phyloP scores from a whole-genome alignment of 2,329 filamentous ascomycete genomes.

The Aspergillus glaucus region DNA sequence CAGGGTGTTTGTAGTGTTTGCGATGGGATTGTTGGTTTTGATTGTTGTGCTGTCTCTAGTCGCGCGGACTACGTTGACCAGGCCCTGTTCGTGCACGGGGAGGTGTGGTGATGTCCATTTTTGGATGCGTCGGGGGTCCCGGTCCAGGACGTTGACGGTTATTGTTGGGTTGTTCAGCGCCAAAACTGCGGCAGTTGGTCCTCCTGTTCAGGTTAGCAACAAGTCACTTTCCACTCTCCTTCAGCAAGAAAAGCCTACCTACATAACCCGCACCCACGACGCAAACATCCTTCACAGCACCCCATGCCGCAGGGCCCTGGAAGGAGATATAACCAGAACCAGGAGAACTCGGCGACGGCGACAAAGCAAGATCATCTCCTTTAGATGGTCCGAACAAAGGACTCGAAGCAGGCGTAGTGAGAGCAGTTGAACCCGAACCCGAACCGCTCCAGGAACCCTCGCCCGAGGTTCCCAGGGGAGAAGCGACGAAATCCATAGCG shows the following conservation, averaged over 20 bases:
- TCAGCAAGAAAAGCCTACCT: conserved; percentile 46
- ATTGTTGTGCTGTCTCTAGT: conserved; percentile 30
- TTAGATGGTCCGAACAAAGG: conserved; percentile 20
- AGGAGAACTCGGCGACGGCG: conserved; percentile 7
- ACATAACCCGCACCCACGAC: conserved; percentile 72
- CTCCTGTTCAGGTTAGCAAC: conserved; percentile 44
- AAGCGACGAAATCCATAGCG: conserved; percentile 17
- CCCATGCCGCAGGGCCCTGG: conserved; percentile 4
- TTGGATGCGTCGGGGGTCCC: conserved; percentile 58
- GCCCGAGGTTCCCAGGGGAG: conserved; percentile 13
- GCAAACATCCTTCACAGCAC: conserved; percentile 48
- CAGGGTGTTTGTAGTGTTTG: conserved; percentile 24
- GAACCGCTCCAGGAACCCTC: conserved; percentile 9
- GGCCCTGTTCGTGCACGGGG: conserved; percentile 69
- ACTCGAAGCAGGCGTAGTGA: conserved; percentile 23
- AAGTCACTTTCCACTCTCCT: background rate
- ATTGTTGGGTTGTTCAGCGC: conserved; percentile 67
- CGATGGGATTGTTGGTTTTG: background rate
- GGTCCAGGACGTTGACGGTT: conserved; percentile 68
- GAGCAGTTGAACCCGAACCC: conserved; percentile 16
- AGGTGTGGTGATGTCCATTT: conserved; percentile 68
- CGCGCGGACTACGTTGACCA: conserved; percentile 59
- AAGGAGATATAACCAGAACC: conserved; percentile 1
- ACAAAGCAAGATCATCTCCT: conserved; percentile 14
- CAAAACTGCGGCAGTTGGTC: conserved; percentile 68